Evolutionary conservation across 139 green algal species (phyloP).

Genomic region (Parachlorella kessleri): DNA sequence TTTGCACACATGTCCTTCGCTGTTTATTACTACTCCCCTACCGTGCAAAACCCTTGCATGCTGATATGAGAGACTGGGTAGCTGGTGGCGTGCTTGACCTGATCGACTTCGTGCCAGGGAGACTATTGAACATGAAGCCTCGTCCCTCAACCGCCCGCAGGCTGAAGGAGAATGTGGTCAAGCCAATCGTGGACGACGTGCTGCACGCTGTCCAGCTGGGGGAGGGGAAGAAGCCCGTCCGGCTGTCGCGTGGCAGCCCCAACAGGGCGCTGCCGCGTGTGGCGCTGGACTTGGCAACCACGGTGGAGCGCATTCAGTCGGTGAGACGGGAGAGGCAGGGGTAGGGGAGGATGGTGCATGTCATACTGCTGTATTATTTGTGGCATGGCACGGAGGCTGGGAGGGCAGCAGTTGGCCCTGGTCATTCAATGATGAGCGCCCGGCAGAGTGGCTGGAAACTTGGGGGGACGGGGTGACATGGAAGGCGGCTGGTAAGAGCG

Average conservation of each 20-base stretch:
- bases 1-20: no score
- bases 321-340: not conserved
- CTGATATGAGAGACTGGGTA: no score
- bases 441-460: no score
- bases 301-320: slow-evolving; percentile 95
- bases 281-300: slow-evolving; percentile 96
- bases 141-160: slow-evolving; percentile 9
- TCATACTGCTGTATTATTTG: not conserved
- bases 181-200: slow-evolving; percentile 85
- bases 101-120: no score
- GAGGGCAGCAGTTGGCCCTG: no score
- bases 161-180: slow-evolving; percentile 50
- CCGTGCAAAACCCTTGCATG: no score
- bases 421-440: no score
- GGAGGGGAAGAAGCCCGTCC: slow-evolving; percentile 31
- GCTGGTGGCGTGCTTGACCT: no score
- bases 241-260: slow-evolving; percentile 21
- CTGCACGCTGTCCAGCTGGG: slow-evolving; percentile 65
- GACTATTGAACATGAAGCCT: no score
- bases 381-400: no score
- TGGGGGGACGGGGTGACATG: not conserved
- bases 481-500: no score
- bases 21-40: no score
- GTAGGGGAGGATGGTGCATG: not conserved
- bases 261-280: slow-evolving; percentile 68